phyloP scores from a whole-genome alignment of 2,329 filamentous ascomycete genomes.

The Huntiella omanensis region DNA sequence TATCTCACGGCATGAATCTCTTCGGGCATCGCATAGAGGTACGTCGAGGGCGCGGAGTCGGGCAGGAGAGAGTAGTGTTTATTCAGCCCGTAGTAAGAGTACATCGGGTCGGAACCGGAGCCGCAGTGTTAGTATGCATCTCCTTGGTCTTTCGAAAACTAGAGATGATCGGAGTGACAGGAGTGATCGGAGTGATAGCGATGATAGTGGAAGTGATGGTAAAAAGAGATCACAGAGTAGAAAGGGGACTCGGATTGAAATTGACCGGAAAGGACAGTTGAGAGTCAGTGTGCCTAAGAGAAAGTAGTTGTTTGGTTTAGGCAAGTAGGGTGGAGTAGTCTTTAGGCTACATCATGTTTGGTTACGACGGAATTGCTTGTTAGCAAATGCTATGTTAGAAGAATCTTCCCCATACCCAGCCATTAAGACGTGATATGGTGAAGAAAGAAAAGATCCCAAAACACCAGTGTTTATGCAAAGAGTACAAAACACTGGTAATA shows the following conservation, averaged over 20 bases:
- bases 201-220: constrained; percentile 43
- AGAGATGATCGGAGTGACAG: background rate
- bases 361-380: background rate
- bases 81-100: too few species aligned
- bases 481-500: background rate
- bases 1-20: constrained; percentile 4
- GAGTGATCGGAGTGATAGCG: constrained; percentile 38
- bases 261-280: constrained; percentile 93
- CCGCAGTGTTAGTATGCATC: background rate
- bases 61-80: background rate
- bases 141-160: background rate
- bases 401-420: constrained; percentile 10
- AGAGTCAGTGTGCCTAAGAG: constrained; percentile 57
- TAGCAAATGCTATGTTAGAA: background rate
- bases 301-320: background rate
- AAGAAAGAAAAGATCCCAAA: constrained; percentile 10
- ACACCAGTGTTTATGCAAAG: background rate
- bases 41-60: constrained; percentile 1
- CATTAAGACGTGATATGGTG: constrained; percentile 12
- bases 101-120: background rate
- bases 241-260: constrained; percentile 52
- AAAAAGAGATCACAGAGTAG: constrained; percentile 30
- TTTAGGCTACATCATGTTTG: background rate
- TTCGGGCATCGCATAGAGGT: background rate
- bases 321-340: background rate